Percentiles rank a stretch among this genome's conserved stretches.
Conservation (phyloP, 2,329 filamentous ascomycete species). For the Aspergillus neotritici region DNA sequence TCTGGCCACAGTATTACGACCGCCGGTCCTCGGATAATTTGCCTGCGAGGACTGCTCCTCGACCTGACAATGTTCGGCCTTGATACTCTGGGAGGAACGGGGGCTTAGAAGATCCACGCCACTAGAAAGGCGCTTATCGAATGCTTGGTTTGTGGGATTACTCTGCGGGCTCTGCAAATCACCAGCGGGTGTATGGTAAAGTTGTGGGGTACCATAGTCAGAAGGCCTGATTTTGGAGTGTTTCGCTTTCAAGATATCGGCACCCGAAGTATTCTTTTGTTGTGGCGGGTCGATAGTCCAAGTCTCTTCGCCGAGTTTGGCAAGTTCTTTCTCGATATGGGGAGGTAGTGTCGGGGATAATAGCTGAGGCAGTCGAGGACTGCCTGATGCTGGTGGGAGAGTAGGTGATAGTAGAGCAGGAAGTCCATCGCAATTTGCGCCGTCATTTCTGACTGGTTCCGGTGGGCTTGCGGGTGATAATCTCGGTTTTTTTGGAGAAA, state of each 20-base stretch:
- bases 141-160: slow-evolving; percentile 7
- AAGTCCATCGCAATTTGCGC: slow-evolving; percentile 23
- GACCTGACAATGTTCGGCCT: slow-evolving; percentile 3
- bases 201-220: slow-evolving; percentile 12
- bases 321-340: slow-evolving; percentile 50
- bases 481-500: slow-evolving; percentile 36
- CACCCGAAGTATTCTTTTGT: slow-evolving; percentile 13
- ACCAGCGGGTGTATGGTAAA: slow-evolving; percentile 13
- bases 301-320: slow-evolving; percentile 36
- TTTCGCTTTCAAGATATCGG: slow-evolving; percentile 17
- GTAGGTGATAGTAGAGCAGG: slow-evolving; percentile 37
- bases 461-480: slow-evolving; percentile 34
- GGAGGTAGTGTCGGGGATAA: slow-evolving; percentile 55
- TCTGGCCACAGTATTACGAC: slow-evolving; percentile 11
- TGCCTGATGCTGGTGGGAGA: slow-evolving; percentile 39
- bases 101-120: slow-evolving; percentile 6
- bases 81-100: slow-evolving; percentile 7
- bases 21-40: slow-evolving; percentile 6
- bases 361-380: slow-evolving; percentile 45
- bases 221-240: slow-evolving; percentile 12
- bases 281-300: slow-evolving; percentile 13
- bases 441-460: slow-evolving; percentile 17
- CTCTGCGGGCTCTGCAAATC: slow-evolving; percentile 9
- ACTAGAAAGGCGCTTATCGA: slow-evolving; percentile 9
- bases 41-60: slow-evolving; percentile 3